Conservation (phyloP, 352 stramenopile species). For the Phytophthora sp. region DNA sequence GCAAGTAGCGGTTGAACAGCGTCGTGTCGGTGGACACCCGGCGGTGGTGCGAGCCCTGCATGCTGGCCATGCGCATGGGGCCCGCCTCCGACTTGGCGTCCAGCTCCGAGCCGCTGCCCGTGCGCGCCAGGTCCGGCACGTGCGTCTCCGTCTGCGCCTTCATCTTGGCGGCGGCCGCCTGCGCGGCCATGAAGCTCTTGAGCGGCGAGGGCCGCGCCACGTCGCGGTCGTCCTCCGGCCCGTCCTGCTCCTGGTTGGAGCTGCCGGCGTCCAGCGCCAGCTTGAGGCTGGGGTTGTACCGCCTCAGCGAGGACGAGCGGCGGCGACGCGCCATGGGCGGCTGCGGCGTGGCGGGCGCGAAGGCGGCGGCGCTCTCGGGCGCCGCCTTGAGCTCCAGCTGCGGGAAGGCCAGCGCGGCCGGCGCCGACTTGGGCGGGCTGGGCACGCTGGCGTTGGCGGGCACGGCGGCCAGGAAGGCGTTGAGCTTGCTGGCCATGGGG, state of each 20-base stretch:
- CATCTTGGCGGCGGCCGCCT: conserved; percentile 22
- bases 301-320: conserved; percentile 22
- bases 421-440: conserved; percentile 36
- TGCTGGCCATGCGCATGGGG: conserved; percentile 55
- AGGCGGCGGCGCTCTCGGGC: background rate
- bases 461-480: conserved; percentile 77
- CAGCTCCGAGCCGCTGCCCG: conserved; percentile 21
- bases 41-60: conserved; percentile 67
- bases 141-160: conserved; percentile 9
- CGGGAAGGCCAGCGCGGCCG: conserved; percentile 27
- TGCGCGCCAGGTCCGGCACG: conserved; percentile 13
- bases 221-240: conserved; percentile 14
- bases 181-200: conserved; percentile 35
- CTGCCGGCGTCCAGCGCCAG: conserved; percentile 23
- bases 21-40: conserved; percentile 78
- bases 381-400: conserved; percentile 33
- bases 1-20: conserved; percentile 65
- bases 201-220: conserved; percentile 19
- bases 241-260: conserved; percentile 38
- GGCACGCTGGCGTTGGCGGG: conserved; percentile 60
- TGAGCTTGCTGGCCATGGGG: conserved; percentile 70
- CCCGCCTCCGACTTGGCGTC: conserved; percentile 49
- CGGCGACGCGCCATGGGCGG: conserved; percentile 37
- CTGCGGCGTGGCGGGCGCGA: conserved; percentile 48
- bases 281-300: conserved; percentile 32